phyloP scores from a whole-genome alignment of 2,329 filamentous ascomycete genomes.

The Sporothrix pallida region DNA sequence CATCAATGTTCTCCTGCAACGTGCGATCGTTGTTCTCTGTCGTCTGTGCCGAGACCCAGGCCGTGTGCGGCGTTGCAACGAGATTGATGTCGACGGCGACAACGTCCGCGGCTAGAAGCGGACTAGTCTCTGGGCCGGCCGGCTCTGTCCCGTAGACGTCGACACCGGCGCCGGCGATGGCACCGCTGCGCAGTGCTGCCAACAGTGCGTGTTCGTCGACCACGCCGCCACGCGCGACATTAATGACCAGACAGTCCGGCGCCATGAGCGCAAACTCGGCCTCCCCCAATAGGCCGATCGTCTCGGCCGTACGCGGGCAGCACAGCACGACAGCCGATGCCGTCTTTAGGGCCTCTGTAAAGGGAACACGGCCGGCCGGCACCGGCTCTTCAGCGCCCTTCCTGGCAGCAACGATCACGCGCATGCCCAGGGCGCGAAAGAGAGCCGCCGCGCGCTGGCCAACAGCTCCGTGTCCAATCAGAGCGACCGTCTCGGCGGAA shows the following conservation, averaged over 20 bases:
- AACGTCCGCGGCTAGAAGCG: slow-evolving; percentile 31
- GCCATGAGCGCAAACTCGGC: slow-evolving; percentile 37
- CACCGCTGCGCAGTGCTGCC: slow-evolving; percentile 42
- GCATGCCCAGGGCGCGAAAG: slow-evolving; percentile 43
- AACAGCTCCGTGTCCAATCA: slow-evolving; percentile 47
- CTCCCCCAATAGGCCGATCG: slow-evolving; percentile 38
- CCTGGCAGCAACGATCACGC: slow-evolving; percentile 39
- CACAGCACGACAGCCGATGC: slow-evolving; percentile 44
- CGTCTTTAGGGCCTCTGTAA: slow-evolving; percentile 40
- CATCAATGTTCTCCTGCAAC: slow-evolving; percentile 36
- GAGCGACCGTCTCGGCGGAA: slow-evolving; percentile 40
- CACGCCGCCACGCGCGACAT: slow-evolving; percentile 45
- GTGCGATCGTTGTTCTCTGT: slow-evolving; percentile 33
- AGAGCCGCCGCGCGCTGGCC: slow-evolving; percentile 44
- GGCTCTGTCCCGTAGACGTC: slow-evolving; percentile 47
- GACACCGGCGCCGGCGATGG: slow-evolving; percentile 44
- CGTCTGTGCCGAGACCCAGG: slow-evolving; percentile 37
- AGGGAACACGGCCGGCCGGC: slow-evolving; percentile 37
- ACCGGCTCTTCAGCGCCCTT: slow-evolving; percentile 26
- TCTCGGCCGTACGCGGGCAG: slow-evolving; percentile 43
- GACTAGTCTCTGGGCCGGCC: slow-evolving; percentile 37
- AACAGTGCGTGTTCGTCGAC: slow-evolving; percentile 47
- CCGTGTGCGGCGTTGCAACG: slow-evolving; percentile 38
- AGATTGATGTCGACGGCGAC: slow-evolving; percentile 33
- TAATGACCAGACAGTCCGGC: slow-evolving; percentile 43